These are phyloP conservation scores for Phtheirospermum japonicum DNA, from an alignment of 257 asterid genomes.

Conservation along the genomic window DNA sequence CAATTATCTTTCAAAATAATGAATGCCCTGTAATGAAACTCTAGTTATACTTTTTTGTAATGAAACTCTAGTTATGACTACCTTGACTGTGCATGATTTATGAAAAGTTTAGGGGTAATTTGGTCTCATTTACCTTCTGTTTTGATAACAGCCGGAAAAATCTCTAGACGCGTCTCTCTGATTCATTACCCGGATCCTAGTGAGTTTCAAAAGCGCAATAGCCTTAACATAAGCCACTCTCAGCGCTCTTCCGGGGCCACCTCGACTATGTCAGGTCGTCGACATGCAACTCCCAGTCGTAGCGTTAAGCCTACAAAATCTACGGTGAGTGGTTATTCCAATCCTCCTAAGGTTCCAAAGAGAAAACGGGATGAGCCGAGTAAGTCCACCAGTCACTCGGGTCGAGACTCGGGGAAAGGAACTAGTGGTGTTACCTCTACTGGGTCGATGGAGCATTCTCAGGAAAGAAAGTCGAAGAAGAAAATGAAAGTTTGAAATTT, in stretches of 20 bases:
- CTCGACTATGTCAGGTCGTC: constrained; percentile 39
- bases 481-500: constrained; percentile 27
- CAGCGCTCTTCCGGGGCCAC: constrained; percentile 42
- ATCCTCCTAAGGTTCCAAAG: constrained; percentile 32
- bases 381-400: constrained; percentile 31
- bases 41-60: too few relatives aligned
- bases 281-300: constrained; percentile 35
- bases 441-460: constrained; percentile 32
- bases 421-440: constrained; percentile 36
- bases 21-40: too few relatives aligned
- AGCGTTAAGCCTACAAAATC: constrained; percentile 31
- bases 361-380: constrained; percentile 32
- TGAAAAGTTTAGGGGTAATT: neutral
- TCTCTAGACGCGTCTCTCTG: constrained; percentile 44
- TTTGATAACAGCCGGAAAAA: constrained; percentile 42
- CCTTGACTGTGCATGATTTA: too few relatives aligned
- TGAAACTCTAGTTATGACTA: too few relatives aligned
- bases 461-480: constrained; percentile 43
- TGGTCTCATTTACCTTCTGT: neutral
- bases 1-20: too few relatives aligned
- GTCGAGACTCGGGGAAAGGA: constrained; percentile 42
- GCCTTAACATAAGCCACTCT: constrained; percentile 20
- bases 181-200: constrained; percentile 49
- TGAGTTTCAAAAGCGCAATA: constrained; percentile 32
- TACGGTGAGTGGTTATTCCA: constrained; percentile 29